phyloP scores from a whole-genome alignment of 148 eudicot genomes.

The Linanthus parryae region DNA sequence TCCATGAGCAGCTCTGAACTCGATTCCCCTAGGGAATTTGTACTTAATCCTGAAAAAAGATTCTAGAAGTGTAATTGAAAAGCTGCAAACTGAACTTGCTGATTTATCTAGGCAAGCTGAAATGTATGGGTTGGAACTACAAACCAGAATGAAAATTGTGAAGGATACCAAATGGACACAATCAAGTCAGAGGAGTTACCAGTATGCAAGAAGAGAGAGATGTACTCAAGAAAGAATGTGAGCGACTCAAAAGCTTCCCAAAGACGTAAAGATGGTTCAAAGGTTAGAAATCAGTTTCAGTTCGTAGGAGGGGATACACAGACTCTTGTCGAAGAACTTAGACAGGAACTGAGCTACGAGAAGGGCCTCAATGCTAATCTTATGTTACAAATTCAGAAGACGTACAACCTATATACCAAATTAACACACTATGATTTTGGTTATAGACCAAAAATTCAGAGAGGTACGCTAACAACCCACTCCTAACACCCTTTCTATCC shows the following conservation, averaged over 20 bases:
- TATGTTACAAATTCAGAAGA: conserved; percentile 72
- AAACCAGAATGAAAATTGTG: conserved; percentile 70
- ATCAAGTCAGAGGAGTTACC: conserved; percentile 48
- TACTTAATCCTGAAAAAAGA: conserved; percentile 36
- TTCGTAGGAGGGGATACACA: too few species aligned
- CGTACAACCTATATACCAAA: too few species aligned
- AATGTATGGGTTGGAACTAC: conserved; percentile 68
- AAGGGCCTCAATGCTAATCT: conserved; percentile 69
- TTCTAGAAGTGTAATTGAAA: conserved; percentile 42
- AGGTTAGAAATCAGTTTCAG: conserved; percentile 36
- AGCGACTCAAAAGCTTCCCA: conserved; percentile 43
- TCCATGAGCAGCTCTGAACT: conserved; percentile 62
- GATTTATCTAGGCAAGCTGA: conserved; percentile 65
- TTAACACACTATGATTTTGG: too few species aligned
- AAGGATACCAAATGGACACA: conserved; percentile 85
- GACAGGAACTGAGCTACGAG: conserved; percentile 60
- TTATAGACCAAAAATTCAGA: too few species aligned
- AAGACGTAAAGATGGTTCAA: conserved; percentile 35
- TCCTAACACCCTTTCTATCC: too few species aligned
- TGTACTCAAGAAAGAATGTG: conserved; percentile 52
- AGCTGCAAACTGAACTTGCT: conserved; percentile 59
- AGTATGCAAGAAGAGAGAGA: conserved; percentile 66
- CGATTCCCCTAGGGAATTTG: conserved; percentile 51
- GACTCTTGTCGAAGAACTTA: conserved; percentile 58
- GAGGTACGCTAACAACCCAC: too few species aligned